Evolutionary conservation across 768 basidiomycete species (phyloP), one percentile per base, ranked within the genome.

Genomic region (Baorangia bicolor): DNA sequence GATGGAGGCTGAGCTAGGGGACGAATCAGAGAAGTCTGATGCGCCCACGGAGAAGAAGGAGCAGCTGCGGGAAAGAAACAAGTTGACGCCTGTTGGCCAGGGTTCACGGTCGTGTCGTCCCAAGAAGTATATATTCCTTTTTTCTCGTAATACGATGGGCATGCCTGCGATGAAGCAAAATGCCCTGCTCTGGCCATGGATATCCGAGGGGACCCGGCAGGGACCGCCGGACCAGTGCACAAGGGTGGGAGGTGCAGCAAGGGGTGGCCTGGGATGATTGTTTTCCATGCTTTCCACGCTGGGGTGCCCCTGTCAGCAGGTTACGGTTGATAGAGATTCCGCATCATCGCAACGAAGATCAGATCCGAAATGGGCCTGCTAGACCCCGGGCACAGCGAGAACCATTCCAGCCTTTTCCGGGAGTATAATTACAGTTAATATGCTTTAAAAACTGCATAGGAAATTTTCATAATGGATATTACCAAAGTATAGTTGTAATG

Each of bases 281-380:
- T 52, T 53, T 49, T 51, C 30, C 14, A 20, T 45, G n/a, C 47
- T 51, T 70, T 70, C 70, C 69, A 70, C 70, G 71, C 39, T 30
- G 23, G 27, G 52, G 41, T 69, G 53, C 66, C 70, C 69, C 69
- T 70, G 65, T 69, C 57, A 57, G 44, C 55, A 47, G 50, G 42
- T 60, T 37, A 35, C 45, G 39, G 46, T 43, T 59, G 50, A 60
- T 34, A 52, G 31, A 46, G 49, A 55, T 56, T 56, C 41, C 52
- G 42, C 64, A 58, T 52, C 69, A 68, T 66, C 61, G 58, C 55
- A 61, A 67, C 61, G 58, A 64, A 60, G 68, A 65, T 68, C 60
- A 58, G 44, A 65, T 58, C 54, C 52, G 46, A 51, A 57, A 61
- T 40, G 46, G 33, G 18, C 12, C 44, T 31, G 42, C 20, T 4